These are phyloP conservation scores for Syncephalastrum contaminatum DNA, from an alignment of 371 early-diverging fungal species.

Conservation along the genomic window DNA sequence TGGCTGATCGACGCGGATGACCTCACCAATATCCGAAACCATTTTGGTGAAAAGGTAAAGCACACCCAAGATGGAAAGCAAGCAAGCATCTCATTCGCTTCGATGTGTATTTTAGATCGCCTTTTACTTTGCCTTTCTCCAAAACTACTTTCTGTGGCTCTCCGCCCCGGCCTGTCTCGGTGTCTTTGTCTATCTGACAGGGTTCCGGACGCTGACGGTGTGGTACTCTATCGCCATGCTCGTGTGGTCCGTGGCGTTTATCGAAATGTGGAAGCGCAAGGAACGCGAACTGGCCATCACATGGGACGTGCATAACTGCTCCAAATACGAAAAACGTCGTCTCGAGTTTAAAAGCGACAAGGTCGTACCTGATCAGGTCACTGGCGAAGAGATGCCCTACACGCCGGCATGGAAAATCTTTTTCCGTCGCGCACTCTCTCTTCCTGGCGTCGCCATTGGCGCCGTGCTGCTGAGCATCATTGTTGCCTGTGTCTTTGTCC, in stretches of 20 bases:
- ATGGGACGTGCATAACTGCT: conserved; percentile 77
- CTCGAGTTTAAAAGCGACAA: conserved; percentile 69
- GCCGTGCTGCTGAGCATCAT: conserved; percentile 64
- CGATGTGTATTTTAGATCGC: conserved; percentile 48
- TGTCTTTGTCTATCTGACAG: conserved; percentile 53
- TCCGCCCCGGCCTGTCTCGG: conserved; percentile 68
- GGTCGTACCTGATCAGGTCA: conserved; percentile 61
- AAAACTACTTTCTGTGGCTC: conserved; percentile 80
- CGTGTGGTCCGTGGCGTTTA: conserved; percentile 72
- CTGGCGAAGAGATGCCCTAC: conserved; percentile 71
- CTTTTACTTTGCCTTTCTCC: conserved; percentile 89
- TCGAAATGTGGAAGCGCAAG: conserved; percentile 79
- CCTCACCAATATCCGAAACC: conserved; percentile 64
- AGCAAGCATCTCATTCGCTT: neutral
- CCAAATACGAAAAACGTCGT: conserved; percentile 61
- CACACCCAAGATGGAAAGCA: neutral
- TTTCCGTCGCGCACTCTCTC: conserved; percentile 54
- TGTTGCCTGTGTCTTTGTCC: conserved; percentile 67
- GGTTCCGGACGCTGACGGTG: conserved; percentile 54
- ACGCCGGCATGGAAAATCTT: conserved; percentile 72
- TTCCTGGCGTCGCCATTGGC: conserved; percentile 63
- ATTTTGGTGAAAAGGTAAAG: conserved; percentile 80
- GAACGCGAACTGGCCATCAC: conserved; percentile 67
- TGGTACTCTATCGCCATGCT: conserved; percentile 66
- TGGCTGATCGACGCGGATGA: conserved; percentile 72